Evolutionary conservation across 164 flowering plant genomes (phyloP).

Genomic region (Umbilicus rupestris): DNA sequence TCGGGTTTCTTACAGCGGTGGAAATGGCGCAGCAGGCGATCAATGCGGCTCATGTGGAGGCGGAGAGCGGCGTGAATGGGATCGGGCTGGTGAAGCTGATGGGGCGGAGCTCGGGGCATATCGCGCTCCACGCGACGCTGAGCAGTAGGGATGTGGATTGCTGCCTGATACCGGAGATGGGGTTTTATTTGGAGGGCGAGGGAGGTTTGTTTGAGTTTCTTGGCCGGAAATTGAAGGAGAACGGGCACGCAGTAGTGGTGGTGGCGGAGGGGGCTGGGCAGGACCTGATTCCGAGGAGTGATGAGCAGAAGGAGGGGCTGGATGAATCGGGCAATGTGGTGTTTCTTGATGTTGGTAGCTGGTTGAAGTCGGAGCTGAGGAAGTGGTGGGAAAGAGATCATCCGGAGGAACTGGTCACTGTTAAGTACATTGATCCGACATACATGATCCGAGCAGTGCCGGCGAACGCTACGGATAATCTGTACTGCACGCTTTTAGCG

Average conservation of each 20-base stretch:
- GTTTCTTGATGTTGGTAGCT: conserved; percentile 69
- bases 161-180: conserved; percentile 68
- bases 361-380: conserved; percentile 75
- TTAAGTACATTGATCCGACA: conserved; percentile 81
- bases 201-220: conserved; percentile 71
- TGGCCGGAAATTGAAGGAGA: conserved; percentile 31
- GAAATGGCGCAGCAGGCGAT: conserved; percentile 82
- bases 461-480: conserved; percentile 70
- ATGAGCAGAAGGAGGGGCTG: conserved; percentile 37
- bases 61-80: conserved; percentile 82
- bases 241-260: conserved; percentile 71
- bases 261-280: conserved; percentile 91
- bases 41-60: conserved; percentile 67
- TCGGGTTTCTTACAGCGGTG: conserved; percentile 84
- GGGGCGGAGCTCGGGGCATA: conserved; percentile 89
- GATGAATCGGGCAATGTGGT: conserved; percentile 80
- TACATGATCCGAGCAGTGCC: conserved; percentile 85
- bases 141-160: conserved; percentile 85
- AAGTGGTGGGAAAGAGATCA: conserved; percentile 72
- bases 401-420: conserved; percentile 47
- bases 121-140: conserved; percentile 67
- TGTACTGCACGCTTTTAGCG: conserved; percentile 72
- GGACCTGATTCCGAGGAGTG: conserved; percentile 53
- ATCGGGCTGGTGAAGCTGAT: conserved; percentile 80
- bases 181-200: conserved; percentile 58